Conservation (phyloP, 2,329 filamentous ascomycete species). For the Pseudogymnoascus sp. region DNA sequence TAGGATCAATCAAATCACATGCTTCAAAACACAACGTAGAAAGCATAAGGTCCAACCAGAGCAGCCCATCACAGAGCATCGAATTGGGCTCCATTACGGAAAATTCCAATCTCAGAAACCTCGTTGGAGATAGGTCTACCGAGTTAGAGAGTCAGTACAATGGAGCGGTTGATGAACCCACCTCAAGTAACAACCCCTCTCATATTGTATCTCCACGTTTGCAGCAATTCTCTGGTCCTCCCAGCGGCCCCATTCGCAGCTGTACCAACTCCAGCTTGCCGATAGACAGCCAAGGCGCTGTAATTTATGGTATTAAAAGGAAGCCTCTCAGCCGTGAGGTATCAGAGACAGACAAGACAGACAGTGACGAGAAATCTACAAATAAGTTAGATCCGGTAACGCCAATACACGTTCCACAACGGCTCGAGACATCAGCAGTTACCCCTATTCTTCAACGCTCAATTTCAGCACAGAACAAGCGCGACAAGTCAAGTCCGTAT, state of each 20-base stretch:
- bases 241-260: neutral
- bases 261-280: neutral
- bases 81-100: neutral
- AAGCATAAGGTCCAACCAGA: neutral
- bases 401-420: neutral
- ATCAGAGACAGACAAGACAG: neutral
- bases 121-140: neutral
- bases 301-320: neutral
- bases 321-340: neutral
- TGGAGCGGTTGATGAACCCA: neutral
- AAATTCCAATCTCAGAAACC: neutral
- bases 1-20: neutral
- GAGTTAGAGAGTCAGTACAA: neutral
- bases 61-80: neutral
- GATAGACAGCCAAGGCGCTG: neutral
- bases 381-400: neutral
- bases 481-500: constrained; percentile 4
- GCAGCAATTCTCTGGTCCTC: neutral
- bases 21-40: neutral
- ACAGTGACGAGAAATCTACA: neutral
- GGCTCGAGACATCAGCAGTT: neutral
- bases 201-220: neutral
- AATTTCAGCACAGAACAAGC: constrained; percentile 1
- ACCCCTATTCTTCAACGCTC: neutral
- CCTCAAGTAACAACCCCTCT: neutral